Evolutionary conservation across 2,329 filamentous ascomycete genomes (phyloP).

Genomic region (Trichoderma koningii): DNA sequence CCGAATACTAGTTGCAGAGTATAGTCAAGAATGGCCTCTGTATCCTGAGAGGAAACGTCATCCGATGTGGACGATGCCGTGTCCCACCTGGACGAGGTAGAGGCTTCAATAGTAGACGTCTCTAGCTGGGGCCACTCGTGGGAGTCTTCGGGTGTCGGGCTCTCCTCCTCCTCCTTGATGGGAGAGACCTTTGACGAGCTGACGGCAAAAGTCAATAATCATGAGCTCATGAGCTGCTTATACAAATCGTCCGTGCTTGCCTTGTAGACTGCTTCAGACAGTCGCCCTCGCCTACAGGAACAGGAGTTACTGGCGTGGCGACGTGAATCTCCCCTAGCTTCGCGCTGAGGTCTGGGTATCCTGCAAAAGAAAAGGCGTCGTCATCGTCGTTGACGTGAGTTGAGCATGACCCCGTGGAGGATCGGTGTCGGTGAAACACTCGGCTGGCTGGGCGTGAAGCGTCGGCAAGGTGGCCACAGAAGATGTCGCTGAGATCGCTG

Average conservation of each 20-base stretch:
- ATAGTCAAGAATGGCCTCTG: constrained; percentile 42
- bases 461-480: constrained; percentile 35
- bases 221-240: constrained; percentile 8
- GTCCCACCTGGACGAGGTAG: constrained; percentile 29
- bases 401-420: constrained; percentile 42
- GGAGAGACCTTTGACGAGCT: constrained; percentile 26
- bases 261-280: constrained; percentile 17
- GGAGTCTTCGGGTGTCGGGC: constrained; percentile 23
- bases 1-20: constrained; percentile 44
- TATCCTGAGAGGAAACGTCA: constrained; percentile 40
- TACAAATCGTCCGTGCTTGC: constrained; percentile 19
- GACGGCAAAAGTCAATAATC: constrained; percentile 19
- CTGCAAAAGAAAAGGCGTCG: constrained; percentile 35
- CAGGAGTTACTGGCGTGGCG: constrained; percentile 21
- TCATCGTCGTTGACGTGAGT: constrained; percentile 45
- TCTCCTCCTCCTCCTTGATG: constrained; percentile 28
- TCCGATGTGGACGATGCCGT: constrained; percentile 35
- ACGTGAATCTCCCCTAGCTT: constrained; percentile 27
- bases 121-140: constrained; percentile 28
- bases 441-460: constrained; percentile 35
- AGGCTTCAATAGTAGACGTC: constrained; percentile 10
- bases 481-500: constrained; percentile 40
- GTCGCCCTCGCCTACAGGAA: constrained; percentile 18
- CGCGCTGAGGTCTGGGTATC: constrained; percentile 33
- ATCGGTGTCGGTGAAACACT: constrained; percentile 40